phyloP scores from a whole-genome alignment of 2,329 filamentous ascomycete species.

The Eurotiales sp. region DNA sequence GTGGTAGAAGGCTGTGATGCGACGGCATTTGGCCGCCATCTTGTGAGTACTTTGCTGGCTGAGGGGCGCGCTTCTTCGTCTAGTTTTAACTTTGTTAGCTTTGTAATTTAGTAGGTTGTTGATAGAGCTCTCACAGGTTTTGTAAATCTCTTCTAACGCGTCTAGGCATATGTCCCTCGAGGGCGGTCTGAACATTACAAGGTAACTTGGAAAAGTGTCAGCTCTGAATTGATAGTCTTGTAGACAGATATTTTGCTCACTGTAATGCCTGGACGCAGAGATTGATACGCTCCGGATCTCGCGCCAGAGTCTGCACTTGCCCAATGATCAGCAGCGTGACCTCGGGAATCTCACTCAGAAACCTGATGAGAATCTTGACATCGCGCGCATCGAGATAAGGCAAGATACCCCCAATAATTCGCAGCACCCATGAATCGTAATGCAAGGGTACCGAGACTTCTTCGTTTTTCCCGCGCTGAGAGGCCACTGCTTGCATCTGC shows the following conservation, averaged over 20 bases:
- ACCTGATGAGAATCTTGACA: conserved; percentile 75
- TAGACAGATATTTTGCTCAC: conserved; percentile 37
- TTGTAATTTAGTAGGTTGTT: conserved; percentile 5
- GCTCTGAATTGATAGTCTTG: background rate
- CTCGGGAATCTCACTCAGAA: conserved; percentile 85
- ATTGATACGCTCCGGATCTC: conserved; percentile 60
- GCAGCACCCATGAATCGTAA: conserved; percentile 75
- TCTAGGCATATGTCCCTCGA: conserved; percentile 56
- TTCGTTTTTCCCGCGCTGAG: conserved; percentile 41
- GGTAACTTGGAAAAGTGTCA: conserved; percentile 38
- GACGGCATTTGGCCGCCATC: conserved; percentile 51
- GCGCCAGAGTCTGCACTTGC: conserved; percentile 62
- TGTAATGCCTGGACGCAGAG: conserved; percentile 57
- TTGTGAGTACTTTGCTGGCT: conserved; percentile 52
- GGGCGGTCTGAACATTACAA: conserved; percentile 58
- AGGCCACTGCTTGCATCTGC: conserved; percentile 44
- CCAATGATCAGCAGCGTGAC: conserved; percentile 69
- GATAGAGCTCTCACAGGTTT: conserved; percentile 41
- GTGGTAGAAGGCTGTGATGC: conserved; percentile 17
- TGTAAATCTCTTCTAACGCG: conserved; percentile 57
- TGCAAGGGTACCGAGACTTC: conserved; percentile 49
- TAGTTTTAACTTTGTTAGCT: conserved; percentile 16
- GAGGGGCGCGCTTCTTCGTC: conserved; percentile 46
- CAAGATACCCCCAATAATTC: conserved; percentile 81
- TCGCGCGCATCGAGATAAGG: conserved; percentile 90